Evolutionary conservation across 1,139 yeast species (phyloP).

Genomic region (Geotrichum australiense): DNA sequence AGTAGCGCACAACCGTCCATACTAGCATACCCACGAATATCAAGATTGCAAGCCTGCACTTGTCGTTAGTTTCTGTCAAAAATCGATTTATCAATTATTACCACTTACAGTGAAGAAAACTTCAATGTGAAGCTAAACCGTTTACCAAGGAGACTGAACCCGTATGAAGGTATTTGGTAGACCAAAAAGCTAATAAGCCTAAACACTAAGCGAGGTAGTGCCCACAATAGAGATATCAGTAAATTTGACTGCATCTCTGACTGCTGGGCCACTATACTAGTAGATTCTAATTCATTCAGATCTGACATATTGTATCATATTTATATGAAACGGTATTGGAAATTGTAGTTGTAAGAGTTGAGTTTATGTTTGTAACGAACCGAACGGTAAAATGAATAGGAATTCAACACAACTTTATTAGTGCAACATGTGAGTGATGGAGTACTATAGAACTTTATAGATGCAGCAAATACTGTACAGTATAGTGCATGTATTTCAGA

Average conservation of each 20-base stretch:
- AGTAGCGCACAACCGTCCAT: constrained; percentile 43
- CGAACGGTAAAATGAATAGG: too few species aligned
- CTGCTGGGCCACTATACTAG: too few species aligned
- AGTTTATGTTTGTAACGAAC: too few species aligned
- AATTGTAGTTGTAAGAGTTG: too few species aligned
- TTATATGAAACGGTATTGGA: too few species aligned
- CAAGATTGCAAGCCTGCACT: constrained; percentile 22
- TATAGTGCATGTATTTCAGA: too few species aligned
- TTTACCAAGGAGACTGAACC: constrained; percentile 17
- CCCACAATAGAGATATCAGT: not conserved
- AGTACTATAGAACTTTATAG: too few species aligned
- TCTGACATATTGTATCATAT: too few species aligned
- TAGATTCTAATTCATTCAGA: too few species aligned
- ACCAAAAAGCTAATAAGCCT: constrained; percentile 18
- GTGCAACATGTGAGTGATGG: too few species aligned
- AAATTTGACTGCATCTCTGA: not conserved
- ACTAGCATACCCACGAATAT: constrained; percentile 22
- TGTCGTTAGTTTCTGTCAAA: constrained; percentile 4
- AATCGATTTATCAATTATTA: not conserved
- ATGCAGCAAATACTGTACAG: too few species aligned
- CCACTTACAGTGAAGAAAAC: constrained; percentile 27
- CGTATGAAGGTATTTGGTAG: constrained; percentile 11
- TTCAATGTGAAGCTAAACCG: constrained; percentile 27
- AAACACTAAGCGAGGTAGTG: constrained; percentile 1
- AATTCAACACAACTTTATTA: too few species aligned